phyloP scores from a whole-genome alignment of 768 basidiomycete genomes.

The Russula ochroleuca region DNA sequence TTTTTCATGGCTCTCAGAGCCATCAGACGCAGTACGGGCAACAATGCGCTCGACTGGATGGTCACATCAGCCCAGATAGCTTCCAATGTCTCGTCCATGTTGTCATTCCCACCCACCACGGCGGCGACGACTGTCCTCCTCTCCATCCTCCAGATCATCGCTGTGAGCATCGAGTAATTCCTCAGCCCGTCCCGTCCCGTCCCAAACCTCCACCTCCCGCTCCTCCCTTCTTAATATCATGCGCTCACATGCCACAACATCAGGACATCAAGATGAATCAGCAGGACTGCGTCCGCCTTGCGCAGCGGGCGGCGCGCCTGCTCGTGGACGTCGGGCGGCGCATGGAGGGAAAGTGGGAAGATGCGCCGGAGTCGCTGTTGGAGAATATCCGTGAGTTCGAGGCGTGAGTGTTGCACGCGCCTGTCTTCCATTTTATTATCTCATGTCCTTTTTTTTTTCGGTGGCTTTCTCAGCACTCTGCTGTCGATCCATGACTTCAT shows the following conservation, averaged over 20 bases:
- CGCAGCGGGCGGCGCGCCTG: constrained; percentile 24
- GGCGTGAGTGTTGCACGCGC: constrained; percentile 19
- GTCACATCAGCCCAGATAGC: constrained; percentile 19
- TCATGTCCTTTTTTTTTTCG: neutral
- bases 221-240: neutral
- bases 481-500: constrained; percentile 28
- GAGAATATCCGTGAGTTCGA: constrained; percentile 29
- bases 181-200: neutral
- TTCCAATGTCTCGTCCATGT: constrained; percentile 12
- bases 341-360: constrained; percentile 30
- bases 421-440: neutral
- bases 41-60: constrained; percentile 23
- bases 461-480: constrained; percentile 16
- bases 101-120: constrained; percentile 24
- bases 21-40: constrained; percentile 20
- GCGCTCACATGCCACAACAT: neutral
- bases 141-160: constrained; percentile 23
- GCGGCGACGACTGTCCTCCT: constrained; percentile 23
- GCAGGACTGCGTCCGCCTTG: constrained; percentile 25
- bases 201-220: neutral
- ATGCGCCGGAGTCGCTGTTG: constrained; percentile 26
- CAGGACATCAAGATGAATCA: constrained; percentile 28
- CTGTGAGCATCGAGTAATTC: constrained; percentile 6
- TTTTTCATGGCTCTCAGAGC: constrained; percentile 20
- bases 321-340: constrained; percentile 23